Evolutionary conservation across 1,139 yeast species (phyloP).

Genomic region (Suhomyces terraborum): DNA sequence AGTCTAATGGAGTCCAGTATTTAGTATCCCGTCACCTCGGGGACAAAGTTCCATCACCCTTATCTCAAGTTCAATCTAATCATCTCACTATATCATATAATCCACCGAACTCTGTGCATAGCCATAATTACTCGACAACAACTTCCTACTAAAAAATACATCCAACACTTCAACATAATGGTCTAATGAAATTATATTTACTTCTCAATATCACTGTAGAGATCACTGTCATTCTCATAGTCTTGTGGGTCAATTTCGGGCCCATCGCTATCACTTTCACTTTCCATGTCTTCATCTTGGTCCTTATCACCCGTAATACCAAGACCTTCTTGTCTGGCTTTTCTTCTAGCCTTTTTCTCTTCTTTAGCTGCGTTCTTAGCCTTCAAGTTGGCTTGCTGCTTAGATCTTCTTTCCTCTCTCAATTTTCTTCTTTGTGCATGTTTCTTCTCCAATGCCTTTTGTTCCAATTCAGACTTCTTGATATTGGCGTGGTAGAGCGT

Average conservation of each 20-base stretch:
- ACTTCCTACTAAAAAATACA: background rate
- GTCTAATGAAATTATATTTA: background rate
- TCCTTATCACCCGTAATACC: conserved; percentile 26
- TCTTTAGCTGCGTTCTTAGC: conserved; percentile 74
- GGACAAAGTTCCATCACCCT: too few species aligned
- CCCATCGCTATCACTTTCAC: conserved; percentile 28
- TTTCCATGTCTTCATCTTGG: conserved; percentile 21
- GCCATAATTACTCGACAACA: background rate
- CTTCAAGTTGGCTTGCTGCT: conserved; percentile 77
- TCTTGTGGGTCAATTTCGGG: conserved; percentile 45
- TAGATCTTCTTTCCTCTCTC: conserved; percentile 72
- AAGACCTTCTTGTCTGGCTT: conserved; percentile 54
- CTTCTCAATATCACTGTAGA: conserved; percentile 39
- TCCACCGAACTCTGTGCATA: too few species aligned
- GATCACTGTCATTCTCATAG: conserved; percentile 52
- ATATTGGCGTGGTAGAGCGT: conserved; percentile 78
- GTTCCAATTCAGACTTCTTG: conserved; percentile 62
- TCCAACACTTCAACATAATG: background rate
- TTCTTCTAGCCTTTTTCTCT: conserved; percentile 71
- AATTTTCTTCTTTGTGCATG: conserved; percentile 64
- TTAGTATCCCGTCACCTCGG: too few species aligned
- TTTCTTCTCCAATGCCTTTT: conserved; percentile 60
- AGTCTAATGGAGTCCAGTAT: too few species aligned
- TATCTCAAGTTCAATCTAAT: too few species aligned
- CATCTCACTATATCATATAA: too few species aligned